Evolutionary conservation across 176 grass and related monocot genomes (phyloP), one percentile per base, ranked within the genome.

Genomic region (Ampelocalamus luodianensis): DNA sequence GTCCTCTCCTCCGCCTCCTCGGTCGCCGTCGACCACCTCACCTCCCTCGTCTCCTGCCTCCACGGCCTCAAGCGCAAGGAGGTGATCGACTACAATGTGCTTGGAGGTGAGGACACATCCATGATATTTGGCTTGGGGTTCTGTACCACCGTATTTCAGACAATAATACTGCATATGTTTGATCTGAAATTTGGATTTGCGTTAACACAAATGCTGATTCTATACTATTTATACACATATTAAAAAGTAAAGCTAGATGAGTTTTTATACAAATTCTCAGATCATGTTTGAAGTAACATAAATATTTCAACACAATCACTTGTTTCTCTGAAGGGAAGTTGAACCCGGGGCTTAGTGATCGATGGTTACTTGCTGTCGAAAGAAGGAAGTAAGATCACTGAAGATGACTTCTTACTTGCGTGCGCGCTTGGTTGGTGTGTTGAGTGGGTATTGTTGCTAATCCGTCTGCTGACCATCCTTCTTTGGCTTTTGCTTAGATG

Each of bases 391-490:
- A 80, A 65, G 56, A 55, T 88, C 26, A 43, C 71, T 55, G 87
- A 88, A 42, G 80, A 83, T 44, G 73, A 88, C 10, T 76, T 88
- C 7, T 88, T 78, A 22, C 80, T 88, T 5, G 80, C 87, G 9
- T 88, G 80, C 17, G 87, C 72, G 9, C 74, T 88, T 72, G 87
- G 87, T 37, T 83, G 87, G 87, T 88, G 87, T 49, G 80, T 88
- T 29, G 80, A 88, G 24, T 88, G 87, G 87, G 87, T 88, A 88
- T 54, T 58, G 16, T 16, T 55, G 10, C 23, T 65, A 8, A 29
- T 23, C 23, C 27, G 45, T 69, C 29, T 64, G 37, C 14, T 63
- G 9, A 40, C 20, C 70, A 16, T 29, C 70, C 24, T 29, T 50
- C 5, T 27, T 5, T 45, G 3, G 13, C 17, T 69, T 70, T 36